Conservation (phyloP, 345 rosid species). For the Noccaea bulbosa region DNA sequence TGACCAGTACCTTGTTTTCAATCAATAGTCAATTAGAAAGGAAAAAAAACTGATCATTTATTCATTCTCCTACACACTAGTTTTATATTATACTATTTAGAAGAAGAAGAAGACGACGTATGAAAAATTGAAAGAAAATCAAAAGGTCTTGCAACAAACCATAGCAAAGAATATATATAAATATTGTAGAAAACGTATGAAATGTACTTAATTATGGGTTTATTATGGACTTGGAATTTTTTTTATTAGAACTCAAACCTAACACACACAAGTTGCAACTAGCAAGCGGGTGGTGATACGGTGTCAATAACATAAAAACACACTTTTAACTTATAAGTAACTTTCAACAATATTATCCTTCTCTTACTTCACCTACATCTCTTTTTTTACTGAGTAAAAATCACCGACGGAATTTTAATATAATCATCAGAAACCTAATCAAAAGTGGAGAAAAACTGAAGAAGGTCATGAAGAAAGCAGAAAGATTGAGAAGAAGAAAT, state of each 20-base stretch:
- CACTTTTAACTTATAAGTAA: too few species aligned
- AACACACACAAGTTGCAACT: slow-evolving; percentile 15
- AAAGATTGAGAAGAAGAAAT: too few species aligned
- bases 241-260: neutral
- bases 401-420: too few species aligned
- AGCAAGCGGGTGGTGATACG: neutral
- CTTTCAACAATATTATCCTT: too few species aligned
- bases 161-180: neutral
- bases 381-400: too few species aligned
- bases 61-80: too few species aligned
- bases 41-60: neutral
- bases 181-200: neutral
- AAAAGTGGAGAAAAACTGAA: too few species aligned
- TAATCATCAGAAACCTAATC: too few species aligned
- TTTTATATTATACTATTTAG: too few species aligned
- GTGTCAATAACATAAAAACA: neutral
- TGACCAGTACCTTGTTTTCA: neutral
- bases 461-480: too few species aligned
- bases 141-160: neutral
- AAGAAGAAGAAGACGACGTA: neutral
- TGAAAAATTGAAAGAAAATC: neutral
- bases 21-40: neutral
- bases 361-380: too few species aligned
- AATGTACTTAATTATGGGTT: too few species aligned
- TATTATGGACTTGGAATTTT: neutral